These are phyloP conservation scores for Globisporangium polare DNA, from an alignment of 352 stramenopile species.

Conservation along the genomic window DNA sequence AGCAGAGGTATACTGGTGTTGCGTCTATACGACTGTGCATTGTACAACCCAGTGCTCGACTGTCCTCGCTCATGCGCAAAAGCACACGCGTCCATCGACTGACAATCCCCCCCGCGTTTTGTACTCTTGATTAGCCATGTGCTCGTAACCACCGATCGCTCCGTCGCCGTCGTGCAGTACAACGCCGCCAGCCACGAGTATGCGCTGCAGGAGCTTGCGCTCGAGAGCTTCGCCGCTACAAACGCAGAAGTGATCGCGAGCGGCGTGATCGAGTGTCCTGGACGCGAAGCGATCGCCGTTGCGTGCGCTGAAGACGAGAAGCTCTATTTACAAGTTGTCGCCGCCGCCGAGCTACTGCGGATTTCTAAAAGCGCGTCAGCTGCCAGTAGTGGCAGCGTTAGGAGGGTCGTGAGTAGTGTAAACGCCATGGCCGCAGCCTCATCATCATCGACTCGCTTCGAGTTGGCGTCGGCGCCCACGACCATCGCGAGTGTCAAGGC, in stretches of 20 bases:
- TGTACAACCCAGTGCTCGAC: too few species aligned
- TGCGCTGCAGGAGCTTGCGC: constrained; percentile 27
- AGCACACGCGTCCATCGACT: not conserved
- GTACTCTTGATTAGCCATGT: constrained; percentile 36
- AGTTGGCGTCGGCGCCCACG: constrained; percentile 49
- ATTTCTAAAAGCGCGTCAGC: not conserved
- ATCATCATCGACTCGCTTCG: constrained; percentile 36
- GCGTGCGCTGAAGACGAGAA: constrained; percentile 41
- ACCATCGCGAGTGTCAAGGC: constrained; percentile 45
- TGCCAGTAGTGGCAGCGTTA: not conserved
- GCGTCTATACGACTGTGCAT: not conserved
- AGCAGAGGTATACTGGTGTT: constrained; percentile 22
- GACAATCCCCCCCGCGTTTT: not conserved
- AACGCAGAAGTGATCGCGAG: constrained; percentile 40
- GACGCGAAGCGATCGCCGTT: constrained; percentile 36
- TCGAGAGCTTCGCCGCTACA: constrained; percentile 21
- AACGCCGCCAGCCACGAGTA: constrained; percentile 26
- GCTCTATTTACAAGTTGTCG: constrained; percentile 29
- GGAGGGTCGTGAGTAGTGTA: not conserved
- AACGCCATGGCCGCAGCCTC: not conserved
- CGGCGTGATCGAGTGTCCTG: constrained; percentile 39
- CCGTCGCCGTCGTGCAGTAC: constrained; percentile 40
- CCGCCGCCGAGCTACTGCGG: constrained; percentile 4
- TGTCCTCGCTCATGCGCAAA: not conserved
- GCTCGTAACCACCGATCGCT: constrained; percentile 65